Percentiles rank a stretch among this genome's conserved stretches.
Evolutionary conservation across 2,329 filamentous ascomycete species (phyloP).

Genomic region (Fusarium fracticaudum): DNA sequence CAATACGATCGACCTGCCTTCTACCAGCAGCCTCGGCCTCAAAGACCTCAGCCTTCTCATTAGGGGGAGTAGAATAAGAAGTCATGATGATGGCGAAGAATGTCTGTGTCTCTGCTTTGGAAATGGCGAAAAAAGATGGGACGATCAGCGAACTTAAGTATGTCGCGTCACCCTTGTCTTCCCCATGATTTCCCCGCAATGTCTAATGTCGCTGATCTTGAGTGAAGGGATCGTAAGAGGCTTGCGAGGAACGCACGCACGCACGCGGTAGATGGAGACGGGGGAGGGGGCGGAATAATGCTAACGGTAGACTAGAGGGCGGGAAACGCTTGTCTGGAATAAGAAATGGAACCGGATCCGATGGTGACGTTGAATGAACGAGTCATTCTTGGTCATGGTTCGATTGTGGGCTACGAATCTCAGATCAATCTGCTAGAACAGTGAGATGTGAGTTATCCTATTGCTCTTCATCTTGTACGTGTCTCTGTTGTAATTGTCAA

Average conservation of each 20-base stretch:
- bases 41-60: constrained; percentile 34
- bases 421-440: not conserved
- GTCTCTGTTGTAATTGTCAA: fast-evolving
- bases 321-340: constrained; percentile 25
- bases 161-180: constrained; percentile 11
- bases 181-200: constrained; percentile 30
- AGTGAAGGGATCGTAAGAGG: constrained; percentile 27
- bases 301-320: not conserved
- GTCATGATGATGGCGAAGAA: constrained; percentile 23
- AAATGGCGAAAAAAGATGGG: not conserved
- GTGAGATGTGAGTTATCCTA: not conserved
- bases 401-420: not conserved
- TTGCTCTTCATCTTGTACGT: fast-evolving
- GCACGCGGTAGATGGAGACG: constrained; percentile 15
- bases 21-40: constrained; percentile 35
- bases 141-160: constrained; percentile 36
- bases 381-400: not conserved
- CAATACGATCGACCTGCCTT: constrained; percentile 18
- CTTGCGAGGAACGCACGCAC: constrained; percentile 11
- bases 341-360: constrained; percentile 32
- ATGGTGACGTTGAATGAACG: not conserved
- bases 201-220: constrained; percentile 2
- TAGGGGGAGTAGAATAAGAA: constrained; percentile 23
- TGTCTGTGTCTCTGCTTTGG: not conserved
- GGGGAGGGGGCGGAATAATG: constrained; percentile 7